phyloP scores from a whole-genome alignment of 2,329 filamentous ascomycete species.

The Chaetomium strumarium region DNA sequence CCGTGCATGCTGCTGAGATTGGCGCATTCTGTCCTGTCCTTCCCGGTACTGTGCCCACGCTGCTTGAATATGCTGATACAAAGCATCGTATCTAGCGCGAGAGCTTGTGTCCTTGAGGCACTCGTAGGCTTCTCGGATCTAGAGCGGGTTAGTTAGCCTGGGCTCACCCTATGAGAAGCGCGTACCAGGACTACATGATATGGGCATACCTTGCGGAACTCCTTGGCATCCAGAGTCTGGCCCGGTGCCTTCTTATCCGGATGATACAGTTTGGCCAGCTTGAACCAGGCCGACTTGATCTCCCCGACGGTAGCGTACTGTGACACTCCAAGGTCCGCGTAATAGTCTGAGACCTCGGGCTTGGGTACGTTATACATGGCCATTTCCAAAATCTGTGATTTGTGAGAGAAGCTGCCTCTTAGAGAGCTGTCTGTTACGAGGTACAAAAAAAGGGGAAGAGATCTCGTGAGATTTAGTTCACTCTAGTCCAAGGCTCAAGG shows the following conservation, averaged over 20 bases:
- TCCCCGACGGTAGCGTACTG: background rate
- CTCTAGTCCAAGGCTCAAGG: too few species aligned
- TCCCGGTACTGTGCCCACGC: background rate
- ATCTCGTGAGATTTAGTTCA: too few species aligned
- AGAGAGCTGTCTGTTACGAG: too few species aligned
- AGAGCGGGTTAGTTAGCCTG: too few species aligned
- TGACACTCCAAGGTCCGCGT: conserved; percentile 16
- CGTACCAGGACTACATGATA: background rate
- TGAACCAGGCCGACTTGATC: conserved; percentile 10
- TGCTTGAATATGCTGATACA: background rate
- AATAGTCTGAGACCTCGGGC: conserved; percentile 3
- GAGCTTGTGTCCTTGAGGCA: background rate
- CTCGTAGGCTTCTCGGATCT: conserved; percentile 8
- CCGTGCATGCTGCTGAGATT: background rate
- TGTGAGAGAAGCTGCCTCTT: too few species aligned
- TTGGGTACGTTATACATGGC: background rate
- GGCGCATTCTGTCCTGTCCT: background rate
- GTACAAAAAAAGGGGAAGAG: too few species aligned
- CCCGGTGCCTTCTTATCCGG: conserved; percentile 13
- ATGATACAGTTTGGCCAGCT: conserved; percentile 7
- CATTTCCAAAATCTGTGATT: background rate
- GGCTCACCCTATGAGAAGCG: too few species aligned
- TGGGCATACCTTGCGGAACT: conserved; percentile 10
- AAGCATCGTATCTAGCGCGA: conserved; percentile 1
- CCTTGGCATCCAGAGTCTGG: background rate